These are phyloP conservation scores for Plasmodium ovale DNA, from an alignment of 169 alveolate species.

Conservation along the genomic window DNA sequence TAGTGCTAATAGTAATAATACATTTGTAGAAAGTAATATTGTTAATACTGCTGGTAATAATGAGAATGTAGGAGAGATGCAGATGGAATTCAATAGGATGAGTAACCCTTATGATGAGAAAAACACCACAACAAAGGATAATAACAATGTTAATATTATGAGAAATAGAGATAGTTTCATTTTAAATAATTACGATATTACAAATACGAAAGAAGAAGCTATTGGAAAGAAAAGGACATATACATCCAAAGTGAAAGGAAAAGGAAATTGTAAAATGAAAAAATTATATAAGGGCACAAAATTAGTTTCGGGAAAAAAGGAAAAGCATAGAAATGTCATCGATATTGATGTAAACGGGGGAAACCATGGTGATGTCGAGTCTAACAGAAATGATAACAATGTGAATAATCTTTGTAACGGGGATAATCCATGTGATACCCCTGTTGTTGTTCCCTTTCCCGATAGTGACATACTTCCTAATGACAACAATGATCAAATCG, in stretches of 20 bases:
- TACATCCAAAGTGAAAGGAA: background rate
- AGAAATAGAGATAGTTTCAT: background rate
- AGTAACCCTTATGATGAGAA: background rate
- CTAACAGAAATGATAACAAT: background rate
- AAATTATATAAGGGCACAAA: too few species aligned
- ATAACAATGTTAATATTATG: background rate
- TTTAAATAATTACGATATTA: background rate
- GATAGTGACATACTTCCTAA: too few species aligned
- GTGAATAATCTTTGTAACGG: background rate
- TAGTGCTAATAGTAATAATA: background rate
- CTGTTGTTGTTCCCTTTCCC: too few species aligned
- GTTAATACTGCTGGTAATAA: background rate
- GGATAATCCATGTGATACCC: too few species aligned
- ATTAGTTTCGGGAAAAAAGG: too few species aligned
- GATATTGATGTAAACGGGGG: too few species aligned
- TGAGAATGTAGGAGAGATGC: background rate
- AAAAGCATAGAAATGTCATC: too few species aligned
- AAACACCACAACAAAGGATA: background rate
- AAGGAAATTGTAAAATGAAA: background rate
- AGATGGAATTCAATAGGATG: background rate
- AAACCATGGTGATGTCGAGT: too few species aligned
- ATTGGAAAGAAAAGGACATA: background rate
- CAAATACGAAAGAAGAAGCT: background rate
- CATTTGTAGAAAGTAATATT: background rate
- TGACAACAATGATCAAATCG: too few species aligned